Base-by-base conservation (phyloP, 257 asterid species). In the Petunia secreta region DNA sequence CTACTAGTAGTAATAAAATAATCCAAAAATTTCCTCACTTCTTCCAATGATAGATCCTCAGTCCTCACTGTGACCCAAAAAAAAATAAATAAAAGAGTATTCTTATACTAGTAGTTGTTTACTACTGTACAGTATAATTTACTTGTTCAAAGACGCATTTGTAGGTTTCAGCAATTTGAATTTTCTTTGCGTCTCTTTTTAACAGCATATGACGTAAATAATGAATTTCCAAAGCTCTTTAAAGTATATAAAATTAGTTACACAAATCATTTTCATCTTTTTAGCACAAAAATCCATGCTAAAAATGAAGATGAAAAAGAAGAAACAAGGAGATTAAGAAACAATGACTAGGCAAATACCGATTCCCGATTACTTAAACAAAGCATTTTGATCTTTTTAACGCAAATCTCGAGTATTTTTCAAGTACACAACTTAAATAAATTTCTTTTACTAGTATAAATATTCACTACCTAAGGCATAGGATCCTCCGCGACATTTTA, bases 11-110 rank as follows among this genome's bases (percentile, higher is more conserved):
- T 38, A 38, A 46, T 5, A 37, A 37, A 37, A 63, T 7, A 63
- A 4, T 37, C 38, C 38, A 8, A 63, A 63, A 63, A 37, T 34
- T 63, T 62, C 36, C 9, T 8, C 69, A 37, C 50, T 64, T 64
- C 11, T 13, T 64, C 73, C 50, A 14, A 14, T 39, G 6, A 65
- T 39, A 65, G 74, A 65, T 65, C 74, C 6, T 65, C 52, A 65
- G 40, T 65, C 74, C 6, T 65, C 52, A 65, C 52, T 65, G 52
- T 40, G 74, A 14, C 74, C 74, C 39, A 65, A 40, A 36, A 65
- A 3, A n/a, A n/a, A 13, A 52, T n/a, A n/a, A n/a, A n/a, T n/a
- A 1, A 36, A 36, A 37, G 0, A 63, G 25, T 25, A 25, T 25
- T 25, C 25, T 25, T 25, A 25, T 25, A 25, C 25, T 25, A 25